Evolutionary conservation across 352 stramenopile genomes (phyloP), one percentile per base, ranked within the genome.

Genomic region (Elongisporangium anandrum): DNA sequence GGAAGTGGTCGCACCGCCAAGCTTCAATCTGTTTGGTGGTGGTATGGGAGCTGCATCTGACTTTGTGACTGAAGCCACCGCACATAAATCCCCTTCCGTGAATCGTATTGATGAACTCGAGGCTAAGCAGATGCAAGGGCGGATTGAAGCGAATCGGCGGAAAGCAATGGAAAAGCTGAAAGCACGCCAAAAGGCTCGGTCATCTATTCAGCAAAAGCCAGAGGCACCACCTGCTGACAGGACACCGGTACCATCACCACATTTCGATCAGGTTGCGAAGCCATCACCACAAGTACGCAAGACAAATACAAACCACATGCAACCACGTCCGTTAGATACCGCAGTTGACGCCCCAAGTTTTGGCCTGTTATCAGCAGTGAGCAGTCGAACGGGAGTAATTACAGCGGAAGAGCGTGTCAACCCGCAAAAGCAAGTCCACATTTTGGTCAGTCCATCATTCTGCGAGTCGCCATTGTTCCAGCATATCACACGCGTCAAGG

Each of bases 71-170:
- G 56, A 50, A 26, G 61, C 55, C 10, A 12, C 39, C 10, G n/a
- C n/a, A n/a, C n/a, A n/a, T n/a, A 39, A 19, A 20, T 5, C 41
- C 26, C 21, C 23, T 47, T 24, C 22, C 23, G n/a, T 20, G 51
- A 62, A 20, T 34, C 56, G 41, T 19, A 50, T 21, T 12, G 15
- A 7, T n/a, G 26, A 59, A 1, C 48, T 68, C 5, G 58, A 68
- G n/a, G 58, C 64, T 9, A 52, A 53, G 0, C 51, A 67, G 45
- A 39, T 83, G 3, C 72, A 65, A 8, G 70, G 75, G 47, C 84
- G 81, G n/a, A 85, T 91, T 22, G 81, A 92, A 74, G 69, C 71
- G 34, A 91, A 94, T 51, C 72, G 81, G 8, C 59, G 79, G 15
- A 79, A 79, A 20, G 81, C 83, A 12, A 55, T 91, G 7, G 69